Conservation (phyloP, 1,139 yeast genomes). For the Kodamaea sp. region DNA sequence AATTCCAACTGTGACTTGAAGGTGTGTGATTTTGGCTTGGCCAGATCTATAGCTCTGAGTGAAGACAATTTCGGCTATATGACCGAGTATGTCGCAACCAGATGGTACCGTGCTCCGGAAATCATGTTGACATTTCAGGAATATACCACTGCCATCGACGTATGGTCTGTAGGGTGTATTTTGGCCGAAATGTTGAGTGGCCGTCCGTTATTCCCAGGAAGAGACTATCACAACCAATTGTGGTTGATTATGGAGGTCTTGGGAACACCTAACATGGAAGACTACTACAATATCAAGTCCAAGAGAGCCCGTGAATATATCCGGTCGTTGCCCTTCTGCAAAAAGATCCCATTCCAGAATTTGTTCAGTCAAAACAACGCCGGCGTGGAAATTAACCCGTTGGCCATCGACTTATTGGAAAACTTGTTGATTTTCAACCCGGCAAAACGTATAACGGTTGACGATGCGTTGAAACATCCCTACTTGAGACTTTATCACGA, state of each 20-base stretch:
- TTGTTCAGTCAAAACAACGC: conserved; percentile 15
- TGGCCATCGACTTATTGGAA: conserved; percentile 76
- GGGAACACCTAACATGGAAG: conserved; percentile 88
- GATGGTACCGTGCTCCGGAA: conserved; percentile 98
- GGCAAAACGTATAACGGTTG: conserved; percentile 71
- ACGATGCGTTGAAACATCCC: conserved; percentile 80
- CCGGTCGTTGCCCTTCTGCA: conserved; percentile 66
- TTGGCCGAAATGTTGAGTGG: conserved; percentile 89
- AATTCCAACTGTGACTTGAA: conserved; percentile 94
- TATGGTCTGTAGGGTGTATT: conserved; percentile 97
- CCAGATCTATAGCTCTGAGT: conserved; percentile 54
- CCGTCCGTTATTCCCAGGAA: conserved; percentile 89
- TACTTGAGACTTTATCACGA: conserved; percentile 80
- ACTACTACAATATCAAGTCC: conserved; percentile 75
- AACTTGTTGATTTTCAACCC: conserved; percentile 82
- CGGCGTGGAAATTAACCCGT: conserved; percentile 47
- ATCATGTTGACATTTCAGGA: conserved; percentile 93
- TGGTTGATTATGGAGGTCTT: conserved; percentile 82
- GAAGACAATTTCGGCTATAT: conserved; percentile 70
- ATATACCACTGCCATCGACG: conserved; percentile 92
- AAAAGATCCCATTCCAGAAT: conserved; percentile 50
- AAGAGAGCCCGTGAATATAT: conserved; percentile 87
- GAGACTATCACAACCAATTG: conserved; percentile 89
- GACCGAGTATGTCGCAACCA: conserved; percentile 96
- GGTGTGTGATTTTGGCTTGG: conserved; percentile 93